Base-by-base conservation (phyloP, 2,329 filamentous ascomycete species). In the Lasiodiplodia sp. region DNA sequence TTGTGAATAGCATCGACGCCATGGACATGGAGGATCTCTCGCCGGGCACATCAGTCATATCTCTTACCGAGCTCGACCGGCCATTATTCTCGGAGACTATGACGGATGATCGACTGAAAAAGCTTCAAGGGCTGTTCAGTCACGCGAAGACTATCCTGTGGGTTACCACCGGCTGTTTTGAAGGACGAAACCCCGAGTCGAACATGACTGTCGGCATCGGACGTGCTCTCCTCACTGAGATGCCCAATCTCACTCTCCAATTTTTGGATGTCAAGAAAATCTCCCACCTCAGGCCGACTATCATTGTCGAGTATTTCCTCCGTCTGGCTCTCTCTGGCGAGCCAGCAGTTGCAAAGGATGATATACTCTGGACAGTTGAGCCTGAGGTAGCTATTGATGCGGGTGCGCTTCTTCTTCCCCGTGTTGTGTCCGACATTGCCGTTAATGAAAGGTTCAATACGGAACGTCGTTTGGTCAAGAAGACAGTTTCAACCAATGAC, bases 231-330 rank as follows among this genome's bases (percentile, higher is more conserved):
- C 38, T 66, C 2, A 31, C 56, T 14, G 74, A 77, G 62, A 51
- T 69, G 16, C 66, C 68, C 1, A 57, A 72, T 5, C n/a, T 76
- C 0, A 67, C 56, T 2, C 55, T 75, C 10, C 73, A 74, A 34
- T 71, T 70, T 38, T 23, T 77, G 18, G 73, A 77, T 44, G 44
- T 75, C 28, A 68, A 66, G 6, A 55, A 40, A 10, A 11, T 49
- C 7, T 25, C 40, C 0, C 16, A 25, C 3, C 38, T 51, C 18
- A 31, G 18, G 23, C n/a, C 51, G 5, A 44, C 21, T 7, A 2
- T 52, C 2, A 21, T 67, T 21, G 40, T 28, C 2, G 49, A 67
- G 44, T 55, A 14, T 8, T 38, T 67, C 4, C 52, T 67, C 25
- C 65, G 65, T 10, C 52, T 67, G 1, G n/a, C n/a, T 25, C 25